phyloP scores from a whole-genome alignment of 306 rosid species.

The Quercus bicolor region DNA sequence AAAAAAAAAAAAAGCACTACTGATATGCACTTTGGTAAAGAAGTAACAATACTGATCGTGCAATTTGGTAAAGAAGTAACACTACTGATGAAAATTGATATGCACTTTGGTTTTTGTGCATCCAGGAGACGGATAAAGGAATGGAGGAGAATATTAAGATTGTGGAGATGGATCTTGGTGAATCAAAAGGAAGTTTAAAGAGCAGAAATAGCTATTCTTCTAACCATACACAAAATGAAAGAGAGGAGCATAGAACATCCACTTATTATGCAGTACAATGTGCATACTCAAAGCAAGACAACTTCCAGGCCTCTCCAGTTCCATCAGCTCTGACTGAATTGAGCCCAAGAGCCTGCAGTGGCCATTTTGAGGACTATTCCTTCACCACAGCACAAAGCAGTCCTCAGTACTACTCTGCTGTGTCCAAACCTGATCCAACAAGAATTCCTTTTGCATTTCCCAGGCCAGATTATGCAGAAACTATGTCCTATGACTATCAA shows the following conservation, averaged over 20 bases:
- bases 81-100: background rate
- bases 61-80: background rate
- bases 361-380: conserved; percentile 69
- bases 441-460: conserved; percentile 60
- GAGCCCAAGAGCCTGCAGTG: conserved; percentile 69
- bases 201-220: conserved; percentile 51
- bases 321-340: conserved; percentile 57
- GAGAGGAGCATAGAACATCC: conserved; percentile 28
- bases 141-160: conserved; percentile 83
- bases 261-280: conserved; percentile 33
- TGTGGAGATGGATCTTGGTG: conserved; percentile 85
- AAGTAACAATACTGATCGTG: background rate
- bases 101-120: conserved; percentile 16
- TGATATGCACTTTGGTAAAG: background rate
- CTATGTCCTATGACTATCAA: conserved; percentile 57
- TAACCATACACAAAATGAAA: conserved; percentile 28
- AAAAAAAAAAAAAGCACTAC: no score
- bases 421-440: conserved; percentile 44
- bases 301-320: conserved; percentile 53
- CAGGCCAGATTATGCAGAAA: conserved; percentile 49
- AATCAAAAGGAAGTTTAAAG: conserved; percentile 35
- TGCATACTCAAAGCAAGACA: conserved; percentile 47
- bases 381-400: conserved; percentile 62
- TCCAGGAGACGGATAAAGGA: conserved; percentile 60
- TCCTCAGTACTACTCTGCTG: conserved; percentile 64